Percentiles rank a stretch among this genome's conserved stretches.
phyloP scores from a whole-genome alignment of 805 yeast species.

The Metschnikowia cubensis region DNA sequence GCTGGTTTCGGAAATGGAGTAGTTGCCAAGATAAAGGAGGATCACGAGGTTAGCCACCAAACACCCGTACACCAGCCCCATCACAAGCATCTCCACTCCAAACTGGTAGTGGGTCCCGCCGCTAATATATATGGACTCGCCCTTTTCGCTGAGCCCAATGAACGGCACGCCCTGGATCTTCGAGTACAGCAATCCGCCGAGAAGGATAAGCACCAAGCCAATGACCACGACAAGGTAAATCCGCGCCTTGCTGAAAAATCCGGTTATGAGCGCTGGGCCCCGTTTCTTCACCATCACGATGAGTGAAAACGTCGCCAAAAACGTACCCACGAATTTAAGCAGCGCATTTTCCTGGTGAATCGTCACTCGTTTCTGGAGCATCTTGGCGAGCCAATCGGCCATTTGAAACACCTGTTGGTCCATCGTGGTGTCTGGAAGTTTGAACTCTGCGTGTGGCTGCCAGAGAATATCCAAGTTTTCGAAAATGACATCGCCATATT shows the following conservation, averaged over 20 bases:
- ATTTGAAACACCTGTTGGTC: conserved; percentile 43
- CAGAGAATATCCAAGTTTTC: conserved; percentile 19
- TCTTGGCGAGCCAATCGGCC: conserved; percentile 50
- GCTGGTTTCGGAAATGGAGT: conserved; percentile 21
- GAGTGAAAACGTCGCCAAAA: conserved; percentile 38
- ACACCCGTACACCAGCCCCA: conserved; percentile 46
- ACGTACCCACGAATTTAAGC: conserved; percentile 42
- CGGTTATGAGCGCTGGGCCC: conserved; percentile 27
- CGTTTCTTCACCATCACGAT: conserved; percentile 50
- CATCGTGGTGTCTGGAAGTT: conserved; percentile 33
- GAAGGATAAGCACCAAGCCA: conserved; percentile 39
- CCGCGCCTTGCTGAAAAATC: conserved; percentile 19
- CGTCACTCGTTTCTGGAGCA: conserved; percentile 41
- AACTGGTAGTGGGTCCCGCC: conserved; percentile 68
- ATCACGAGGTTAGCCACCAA: conserved; percentile 41
- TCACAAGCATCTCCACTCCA: conserved; percentile 60
- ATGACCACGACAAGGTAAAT: conserved; percentile 29
- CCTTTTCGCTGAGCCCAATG: conserved; percentile 48
- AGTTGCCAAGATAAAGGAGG: conserved; percentile 37
- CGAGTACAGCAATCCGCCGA: conserved; percentile 65
- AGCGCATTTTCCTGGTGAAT: conserved; percentile 41
- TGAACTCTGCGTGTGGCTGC: conserved; percentile 32
- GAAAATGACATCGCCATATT: conserved; percentile 18
- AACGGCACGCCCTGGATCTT: conserved; percentile 60
- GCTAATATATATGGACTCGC: conserved; percentile 52